Conservation (phyloP, 768 basidiomycete genomes). For the Serendipita sp. region DNA sequence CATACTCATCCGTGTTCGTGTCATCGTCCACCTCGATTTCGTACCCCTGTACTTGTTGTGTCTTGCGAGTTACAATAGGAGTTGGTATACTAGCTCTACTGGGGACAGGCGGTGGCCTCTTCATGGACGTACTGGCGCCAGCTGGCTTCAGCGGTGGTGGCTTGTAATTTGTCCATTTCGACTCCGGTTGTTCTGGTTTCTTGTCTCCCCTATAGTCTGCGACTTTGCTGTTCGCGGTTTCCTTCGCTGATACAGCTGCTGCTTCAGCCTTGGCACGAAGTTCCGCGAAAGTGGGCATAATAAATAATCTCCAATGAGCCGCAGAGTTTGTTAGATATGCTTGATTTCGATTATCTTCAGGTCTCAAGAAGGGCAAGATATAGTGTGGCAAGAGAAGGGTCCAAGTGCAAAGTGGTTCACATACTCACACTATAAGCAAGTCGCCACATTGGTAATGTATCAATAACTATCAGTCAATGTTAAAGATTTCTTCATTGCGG, state of each 20-base stretch:
- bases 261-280: constrained; percentile 3
- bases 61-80: not conserved
- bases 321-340: no score
- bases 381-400: no score
- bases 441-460: no score
- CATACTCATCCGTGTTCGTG: no score
- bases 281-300: constrained; percentile 1
- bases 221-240: not conserved
- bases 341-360: no score
- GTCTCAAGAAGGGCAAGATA: no score
- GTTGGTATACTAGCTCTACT: not conserved
- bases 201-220: constrained; percentile 1
- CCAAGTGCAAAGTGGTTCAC: not conserved
- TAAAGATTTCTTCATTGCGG: no score
- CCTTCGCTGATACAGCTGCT: not conserved
- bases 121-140: not conserved
- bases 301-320: no score
- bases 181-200: not conserved
- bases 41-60: not conserved
- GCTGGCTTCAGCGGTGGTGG: not conserved
- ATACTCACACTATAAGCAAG: no score
- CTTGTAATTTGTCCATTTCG: not conserved
- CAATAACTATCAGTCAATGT: not conserved
- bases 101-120: no score
- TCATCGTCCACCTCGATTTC: no score